Base-by-base conservation (phyloP, 805 yeast genomes). In the Wickerhamomyces silvicola region DNA sequence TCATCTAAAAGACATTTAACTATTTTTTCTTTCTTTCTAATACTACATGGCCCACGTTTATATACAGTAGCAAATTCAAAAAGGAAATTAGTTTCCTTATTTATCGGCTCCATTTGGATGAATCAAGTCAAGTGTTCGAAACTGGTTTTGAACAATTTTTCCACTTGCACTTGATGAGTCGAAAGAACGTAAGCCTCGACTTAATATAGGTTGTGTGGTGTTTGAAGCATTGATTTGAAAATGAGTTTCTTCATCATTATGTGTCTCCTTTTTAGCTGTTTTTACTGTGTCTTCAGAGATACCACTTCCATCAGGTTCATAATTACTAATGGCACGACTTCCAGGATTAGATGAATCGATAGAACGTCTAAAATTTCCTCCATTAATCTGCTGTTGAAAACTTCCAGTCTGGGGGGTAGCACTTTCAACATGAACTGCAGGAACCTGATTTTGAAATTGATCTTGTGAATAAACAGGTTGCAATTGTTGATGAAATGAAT, bases 241-340 rank as follows among this genome's bases (percentile, higher is more conserved):
- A 20, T 21, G 28, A 12, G 28, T 19, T 12, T 38, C 46, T n/a
- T 34, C 41, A 13, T 24, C 40, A 7, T 43, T 43, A 30, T 49
- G 42, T 2, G 54, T 49, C 29, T 47, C 54, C 31, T 49, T 48
- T 16, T 38, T 48, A 7, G 42, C 43, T 12, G 38, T 39, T 13
- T 36, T 41, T 11, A 31, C 16, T 4, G 51, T 43, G 15, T 45
- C 51, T 22, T 48, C 53, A n/a, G 45, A 38, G 10, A 39, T 13
- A 3, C 48, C 46, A 13, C 46, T 39, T 2, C 41, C 48, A 32
- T 48, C 52, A 13, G 37, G 37, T 23, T 36, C 43, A 10, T 16
- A 22, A 15, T 10, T n/a, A 7, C 25, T 24, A 17, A 23, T 26
- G n/a, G 28, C 35, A n/a, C n/a, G 9, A 7, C 17, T 18, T 17